These are phyloP conservation scores for Omphalea diandra DNA, from an alignment of 441 rosid genomes.

Conservation along the genomic window DNA sequence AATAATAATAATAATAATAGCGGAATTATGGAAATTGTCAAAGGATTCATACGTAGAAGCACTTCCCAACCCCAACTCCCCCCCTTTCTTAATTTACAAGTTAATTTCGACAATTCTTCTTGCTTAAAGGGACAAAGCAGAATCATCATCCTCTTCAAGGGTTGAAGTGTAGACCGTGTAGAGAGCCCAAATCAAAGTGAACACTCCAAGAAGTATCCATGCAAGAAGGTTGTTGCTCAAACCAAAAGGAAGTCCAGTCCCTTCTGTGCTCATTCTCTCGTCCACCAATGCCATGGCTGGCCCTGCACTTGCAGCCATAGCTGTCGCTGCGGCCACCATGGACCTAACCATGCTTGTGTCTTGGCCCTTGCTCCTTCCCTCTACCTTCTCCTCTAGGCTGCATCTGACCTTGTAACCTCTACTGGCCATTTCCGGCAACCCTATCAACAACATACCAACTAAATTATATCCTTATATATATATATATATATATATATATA, in stretches of 20 bases:
- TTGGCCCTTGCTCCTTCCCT: background rate
- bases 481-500: no score
- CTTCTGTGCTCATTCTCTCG: conserved; percentile 84
- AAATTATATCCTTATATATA: no score
- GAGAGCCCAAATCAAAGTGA: conserved; percentile 79
- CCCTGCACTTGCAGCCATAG: background rate
- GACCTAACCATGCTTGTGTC: background rate
- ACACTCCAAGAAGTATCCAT: conserved; percentile 86
- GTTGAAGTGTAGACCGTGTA: conserved; percentile 52
- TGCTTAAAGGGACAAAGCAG: conserved; percentile 13
- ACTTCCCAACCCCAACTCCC: no score
- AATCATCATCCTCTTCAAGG: conserved; percentile 12
- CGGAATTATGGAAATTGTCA: background rate
- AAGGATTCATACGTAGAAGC: background rate
- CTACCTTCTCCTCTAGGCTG: conserved; percentile 17
- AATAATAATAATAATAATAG: background rate
- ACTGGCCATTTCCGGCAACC: conserved; percentile 10
- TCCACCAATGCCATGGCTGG: conserved; percentile 49
- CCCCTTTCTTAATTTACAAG: background rate
- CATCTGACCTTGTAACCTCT: conserved; percentile 7
- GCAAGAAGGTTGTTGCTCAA: conserved; percentile 91
- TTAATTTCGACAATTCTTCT: background rate
- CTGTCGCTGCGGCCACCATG: conserved; percentile 10
- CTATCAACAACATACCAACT: background rate
- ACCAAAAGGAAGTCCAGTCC: conserved; percentile 85